Evolutionary conservation across 2,329 filamentous ascomycete species (phyloP), one percentile per base, ranked within the genome.

Genomic region (Pyrenochaeta sp.): DNA sequence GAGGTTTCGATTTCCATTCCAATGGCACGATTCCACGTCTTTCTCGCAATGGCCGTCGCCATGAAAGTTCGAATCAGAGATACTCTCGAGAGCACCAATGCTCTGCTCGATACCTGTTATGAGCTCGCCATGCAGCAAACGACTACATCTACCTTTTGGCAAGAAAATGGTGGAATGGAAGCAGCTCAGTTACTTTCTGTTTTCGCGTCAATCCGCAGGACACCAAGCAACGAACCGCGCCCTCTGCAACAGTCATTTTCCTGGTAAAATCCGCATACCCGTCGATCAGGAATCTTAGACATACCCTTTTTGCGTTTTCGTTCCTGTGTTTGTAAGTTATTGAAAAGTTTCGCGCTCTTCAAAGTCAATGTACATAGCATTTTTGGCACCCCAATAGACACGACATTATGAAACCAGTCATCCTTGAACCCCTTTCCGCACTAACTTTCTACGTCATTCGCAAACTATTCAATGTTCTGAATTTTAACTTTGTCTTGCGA

Each of bases 1-100:
- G 48, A 62, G 7, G 37, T 52, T 4, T 49, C 56, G 3, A 52
- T 58, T 2, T 68, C 67, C 0, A 57, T 63, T 19, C 47, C 55
- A 6, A 69, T 71, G 65, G 68, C 65, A 0, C 57, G 68, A 9
- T 71, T 69, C 31, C 66, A 68, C 26, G 65, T 71, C 9, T 71
- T 71, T 38, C 53, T 69, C 24, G 63, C 65, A 7, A 69, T 69
- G 68, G 65, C 68, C 0, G 57, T 67, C 17, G 65, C 65, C 3
- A 68, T 69, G 67, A 69, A 69, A 32, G 31, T 68, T 9, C 48
- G 68, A 3, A 66, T 68, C 34, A 58, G 54, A 18, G 62, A 65
- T 28, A 52, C 53, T 9, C 48, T 54, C 0, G 67, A 69, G 41
- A 55, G 43, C 18, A 65, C 65, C 5, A 69, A 69, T 26, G 51